These are phyloP conservation scores for Decorospora gaudefroyi DNA, from an alignment of 2,329 filamentous ascomycete genomes.

Conservation along the genomic window DNA sequence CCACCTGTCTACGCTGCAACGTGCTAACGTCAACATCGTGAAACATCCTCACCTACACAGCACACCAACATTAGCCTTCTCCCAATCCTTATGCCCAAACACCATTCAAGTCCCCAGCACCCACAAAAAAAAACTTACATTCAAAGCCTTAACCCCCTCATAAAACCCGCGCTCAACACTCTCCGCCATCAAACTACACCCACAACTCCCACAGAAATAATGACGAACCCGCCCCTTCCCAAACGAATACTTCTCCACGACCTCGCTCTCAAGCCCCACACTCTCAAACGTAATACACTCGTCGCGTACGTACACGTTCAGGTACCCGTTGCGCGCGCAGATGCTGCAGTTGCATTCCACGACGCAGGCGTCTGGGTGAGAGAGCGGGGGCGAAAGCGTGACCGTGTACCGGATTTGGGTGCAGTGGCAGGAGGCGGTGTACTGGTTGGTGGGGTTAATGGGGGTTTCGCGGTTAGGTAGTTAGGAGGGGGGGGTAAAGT, in stretches of 20 bases:
- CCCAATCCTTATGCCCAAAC: too few species aligned
- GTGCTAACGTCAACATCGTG: too few species aligned
- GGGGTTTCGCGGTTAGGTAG: background rate
- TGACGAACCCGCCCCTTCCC: slow-evolving; percentile 35
- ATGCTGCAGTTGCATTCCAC: slow-evolving; percentile 59
- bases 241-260: slow-evolving; percentile 34
- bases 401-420: slow-evolving; percentile 57
- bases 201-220: slow-evolving; percentile 41
- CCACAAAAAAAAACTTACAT: slow-evolving; percentile 29
- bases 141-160: slow-evolving; percentile 36
- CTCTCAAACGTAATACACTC: slow-evolving; percentile 31
- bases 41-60: too few species aligned
- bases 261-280: slow-evolving; percentile 16
- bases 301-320: slow-evolving; percentile 51
- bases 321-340: slow-evolving; percentile 57
- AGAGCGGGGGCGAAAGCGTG: slow-evolving; percentile 56
- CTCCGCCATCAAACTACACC: slow-evolving; percentile 34
- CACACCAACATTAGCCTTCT: slow-evolving; percentile 9
- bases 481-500: background rate
- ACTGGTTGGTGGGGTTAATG: slow-evolving; percentile 28
- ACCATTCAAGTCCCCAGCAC: too few species aligned
- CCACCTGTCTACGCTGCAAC: too few species aligned
- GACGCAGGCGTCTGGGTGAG: slow-evolving; percentile 51
- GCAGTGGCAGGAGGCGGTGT: slow-evolving; percentile 60
- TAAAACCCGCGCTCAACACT: slow-evolving; percentile 35